phyloP scores from a whole-genome alignment of 805 yeast species.

The Grigorovia jiainica region DNA sequence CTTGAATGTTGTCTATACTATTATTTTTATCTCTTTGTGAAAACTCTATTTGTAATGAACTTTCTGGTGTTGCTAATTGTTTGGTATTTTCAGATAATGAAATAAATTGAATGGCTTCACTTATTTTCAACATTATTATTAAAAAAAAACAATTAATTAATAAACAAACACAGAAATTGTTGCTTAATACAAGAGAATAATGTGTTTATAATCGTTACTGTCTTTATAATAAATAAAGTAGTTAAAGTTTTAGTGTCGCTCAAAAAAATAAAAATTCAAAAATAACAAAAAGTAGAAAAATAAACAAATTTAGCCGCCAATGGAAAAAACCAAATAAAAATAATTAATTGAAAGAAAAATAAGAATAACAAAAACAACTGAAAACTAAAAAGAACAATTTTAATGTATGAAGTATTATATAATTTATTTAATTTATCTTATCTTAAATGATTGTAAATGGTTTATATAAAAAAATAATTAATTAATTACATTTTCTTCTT shows the following conservation, averaged over 20 bases:
- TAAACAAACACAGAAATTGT: background rate
- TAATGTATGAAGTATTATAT: background rate
- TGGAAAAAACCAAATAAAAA: background rate
- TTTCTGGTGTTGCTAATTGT: background rate
- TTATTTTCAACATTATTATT: background rate
- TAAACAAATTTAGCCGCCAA: background rate
- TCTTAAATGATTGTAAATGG: too few species aligned
- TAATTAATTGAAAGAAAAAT: background rate
- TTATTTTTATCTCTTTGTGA: background rate
- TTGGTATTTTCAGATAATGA: background rate
- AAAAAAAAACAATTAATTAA: background rate
- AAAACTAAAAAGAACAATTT: background rate
- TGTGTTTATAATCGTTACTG: too few species aligned
- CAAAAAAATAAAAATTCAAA: too few species aligned
- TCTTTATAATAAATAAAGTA: too few species aligned
- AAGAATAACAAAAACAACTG: background rate
- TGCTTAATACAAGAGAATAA: too few species aligned
- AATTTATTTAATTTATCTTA: background rate
- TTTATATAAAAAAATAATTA: too few species aligned
- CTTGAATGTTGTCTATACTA: too few species aligned
- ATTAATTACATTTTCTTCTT: too few species aligned
- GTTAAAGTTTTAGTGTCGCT: too few species aligned
- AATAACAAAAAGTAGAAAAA: background rate
- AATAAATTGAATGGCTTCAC: background rate
- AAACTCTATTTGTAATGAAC: background rate